Evolutionary conservation across 495 filamentous ascomycete species (phyloP), one percentile per base, ranked within the genome.

Genomic region (Hypomontagnella submonticulosa): DNA sequence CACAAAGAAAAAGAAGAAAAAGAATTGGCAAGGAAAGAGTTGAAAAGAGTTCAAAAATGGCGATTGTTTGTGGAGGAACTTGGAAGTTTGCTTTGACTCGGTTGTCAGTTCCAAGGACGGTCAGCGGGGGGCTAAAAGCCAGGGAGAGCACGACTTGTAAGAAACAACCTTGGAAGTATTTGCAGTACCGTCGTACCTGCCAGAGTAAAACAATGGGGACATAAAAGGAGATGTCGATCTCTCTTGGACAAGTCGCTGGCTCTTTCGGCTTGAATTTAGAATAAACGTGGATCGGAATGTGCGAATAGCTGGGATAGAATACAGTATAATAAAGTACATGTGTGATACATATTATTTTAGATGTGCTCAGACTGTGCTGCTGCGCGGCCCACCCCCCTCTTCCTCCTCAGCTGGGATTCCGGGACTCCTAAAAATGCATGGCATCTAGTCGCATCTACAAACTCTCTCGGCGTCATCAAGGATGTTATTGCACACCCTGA

Each of bases 31-130:
- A 51, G 42, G 47, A n/a, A 58, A 51, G 36, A 56, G 37, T 20
- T 30, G 2, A 38, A 13, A 30, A 37, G 10, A 30, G 46, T 37
- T 4, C 10, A 19, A 15, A 30, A 30, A 15, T 27, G 52, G 52
- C 38, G 43, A 44, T 19, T 13, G 40, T 33, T 38, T 12, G n/a
- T 38, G 36, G 36, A 12, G 9, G n/a, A 53, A 42, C 40, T 19
- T 27, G 13, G 50, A 53, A 42, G 66, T 63, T 63, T 63, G 66
- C 66, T 69, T 63, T 63, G 66, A 63, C 60, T 63, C 48, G 43
- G 62, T 54, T 59, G 62, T 5, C 42, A 66, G 62, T 66, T 59
- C 62, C 61, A 44, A 12, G 18, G 44, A 18, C 34, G 18, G 63
- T 34, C 4, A 33, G 41, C 20, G 23, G 36, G 42, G 33, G 4